These are phyloP conservation scores for Zarea fungicola DNA, from an alignment of 2,329 filamentous ascomycete species.

Conservation along the genomic window DNA sequence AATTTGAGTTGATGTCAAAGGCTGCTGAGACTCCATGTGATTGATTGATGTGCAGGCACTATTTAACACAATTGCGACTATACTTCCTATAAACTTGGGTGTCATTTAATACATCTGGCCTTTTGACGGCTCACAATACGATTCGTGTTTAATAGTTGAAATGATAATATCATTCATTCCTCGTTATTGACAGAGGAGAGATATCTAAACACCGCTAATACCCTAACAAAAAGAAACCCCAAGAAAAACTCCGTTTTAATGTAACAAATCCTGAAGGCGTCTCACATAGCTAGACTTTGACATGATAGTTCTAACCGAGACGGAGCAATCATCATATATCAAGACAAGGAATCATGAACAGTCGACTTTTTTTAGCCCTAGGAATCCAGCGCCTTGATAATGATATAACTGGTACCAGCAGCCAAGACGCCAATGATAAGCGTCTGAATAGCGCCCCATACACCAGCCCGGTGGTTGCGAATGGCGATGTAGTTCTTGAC, in stretches of 20 bases:
- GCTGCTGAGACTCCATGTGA: no score
- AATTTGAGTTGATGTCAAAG: no score
- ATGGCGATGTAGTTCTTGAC: slow-evolving; percentile 54
- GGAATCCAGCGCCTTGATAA: slow-evolving; percentile 52
- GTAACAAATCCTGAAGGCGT: no score
- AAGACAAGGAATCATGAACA: background rate
- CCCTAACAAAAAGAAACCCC: background rate
- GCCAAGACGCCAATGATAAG: slow-evolving; percentile 59
- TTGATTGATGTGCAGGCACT: no score
- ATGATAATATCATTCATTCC: background rate
- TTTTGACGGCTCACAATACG: no score
- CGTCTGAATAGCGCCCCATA: slow-evolving; percentile 60
- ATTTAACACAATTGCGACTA: no score
- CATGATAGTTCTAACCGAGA: slow-evolving; percentile 1
- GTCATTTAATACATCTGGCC: no score
- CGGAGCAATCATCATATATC: background rate
- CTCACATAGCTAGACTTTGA: background rate
- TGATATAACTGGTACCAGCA: slow-evolving; percentile 59
- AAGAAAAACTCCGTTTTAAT: background rate
- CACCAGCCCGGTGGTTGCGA: slow-evolving; percentile 45
- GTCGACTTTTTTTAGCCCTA: no score
- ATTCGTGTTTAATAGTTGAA: background rate
- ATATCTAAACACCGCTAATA: slow-evolving; percentile 3
- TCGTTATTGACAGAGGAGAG: slow-evolving; percentile 3
- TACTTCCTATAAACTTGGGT: no score